A percentile compares a stretch with the other conserved stretches of the same genome.
These are phyloP conservation scores for Candida germanica DNA, from an alignment of 805 yeast genomes.

Conservation along the genomic window DNA sequence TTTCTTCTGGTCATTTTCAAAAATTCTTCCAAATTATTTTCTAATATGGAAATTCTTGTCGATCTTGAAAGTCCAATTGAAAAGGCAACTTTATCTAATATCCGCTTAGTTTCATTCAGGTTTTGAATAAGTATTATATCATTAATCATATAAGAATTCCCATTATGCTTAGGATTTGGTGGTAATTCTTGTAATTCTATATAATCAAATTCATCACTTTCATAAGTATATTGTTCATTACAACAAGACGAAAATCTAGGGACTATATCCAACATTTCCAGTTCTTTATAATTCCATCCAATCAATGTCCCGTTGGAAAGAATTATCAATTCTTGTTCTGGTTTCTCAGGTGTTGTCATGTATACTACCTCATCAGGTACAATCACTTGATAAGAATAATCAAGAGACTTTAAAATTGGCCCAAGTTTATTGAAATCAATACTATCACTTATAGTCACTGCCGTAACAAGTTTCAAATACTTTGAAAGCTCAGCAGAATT, in stretches of 20 bases:
- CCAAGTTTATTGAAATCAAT: slow-evolving; percentile 55
- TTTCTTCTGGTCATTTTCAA: slow-evolving; percentile 60
- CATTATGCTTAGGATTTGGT: slow-evolving; percentile 19
- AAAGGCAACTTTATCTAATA: slow-evolving; percentile 82
- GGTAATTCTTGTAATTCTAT: slow-evolving; percentile 42
- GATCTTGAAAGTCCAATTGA: slow-evolving; percentile 85
- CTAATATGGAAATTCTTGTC: slow-evolving; percentile 79
- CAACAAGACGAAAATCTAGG: slow-evolving; percentile 52
- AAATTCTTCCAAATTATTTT: slow-evolving; percentile 66
- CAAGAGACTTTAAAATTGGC: slow-evolving; percentile 21
- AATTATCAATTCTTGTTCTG: slow-evolving; percentile 59
- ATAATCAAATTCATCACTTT: slow-evolving; percentile 86
- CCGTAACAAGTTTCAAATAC: slow-evolving; percentile 49
- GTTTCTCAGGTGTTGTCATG: slow-evolving; percentile 20
- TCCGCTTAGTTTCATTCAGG: slow-evolving; percentile 35
- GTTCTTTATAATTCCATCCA: slow-evolving; percentile 77
- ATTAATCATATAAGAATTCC: slow-evolving; percentile 49
- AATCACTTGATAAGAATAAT: slow-evolving; percentile 19
- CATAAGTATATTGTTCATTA: slow-evolving; percentile 43
- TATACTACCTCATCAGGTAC: slow-evolving; percentile 62
- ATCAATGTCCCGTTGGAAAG: slow-evolving; percentile 77
- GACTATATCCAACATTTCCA: slow-evolving; percentile 41
- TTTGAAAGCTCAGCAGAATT: slow-evolving; percentile 9
- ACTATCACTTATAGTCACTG: slow-evolving; percentile 69
- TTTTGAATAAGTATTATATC: slow-evolving; percentile 72